These are phyloP conservation scores for Backusella westeae DNA, from an alignment of 192 early-diverging fungal genomes.

Conservation along the genomic window DNA sequence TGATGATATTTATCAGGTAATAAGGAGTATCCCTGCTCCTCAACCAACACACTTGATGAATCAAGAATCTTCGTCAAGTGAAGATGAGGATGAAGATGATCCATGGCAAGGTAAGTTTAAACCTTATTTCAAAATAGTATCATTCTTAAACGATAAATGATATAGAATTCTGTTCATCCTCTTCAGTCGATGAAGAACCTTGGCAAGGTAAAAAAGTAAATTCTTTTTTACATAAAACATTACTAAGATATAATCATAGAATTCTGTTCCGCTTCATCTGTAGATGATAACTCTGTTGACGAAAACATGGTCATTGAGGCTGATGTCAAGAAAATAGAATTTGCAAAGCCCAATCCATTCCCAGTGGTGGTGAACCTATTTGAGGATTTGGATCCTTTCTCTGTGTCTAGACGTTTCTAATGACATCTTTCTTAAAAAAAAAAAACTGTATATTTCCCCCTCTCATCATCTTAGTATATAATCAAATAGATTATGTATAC, in stretches of 20 bases:
- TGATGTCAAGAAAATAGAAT: background rate
- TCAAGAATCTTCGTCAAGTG: background rate
- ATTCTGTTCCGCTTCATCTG: background rate
- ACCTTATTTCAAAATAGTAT: background rate
- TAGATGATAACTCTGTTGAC: background rate
- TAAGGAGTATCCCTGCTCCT: background rate
- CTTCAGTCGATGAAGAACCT: background rate
- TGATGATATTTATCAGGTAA: background rate
- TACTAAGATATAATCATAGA: background rate
- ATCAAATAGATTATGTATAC: background rate
- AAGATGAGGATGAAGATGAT: background rate
- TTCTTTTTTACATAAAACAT: background rate
- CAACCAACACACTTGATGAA: background rate
- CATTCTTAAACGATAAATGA: background rate
- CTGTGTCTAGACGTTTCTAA: slow-evolving; percentile 1
- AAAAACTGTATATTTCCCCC: background rate
- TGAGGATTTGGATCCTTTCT: slow-evolving; percentile 2
- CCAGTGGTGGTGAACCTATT: background rate
- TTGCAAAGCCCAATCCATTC: background rate
- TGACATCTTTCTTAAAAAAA: background rate
- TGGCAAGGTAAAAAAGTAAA: background rate
- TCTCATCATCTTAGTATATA: background rate
- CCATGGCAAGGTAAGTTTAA: background rate
- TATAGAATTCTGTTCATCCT: slow-evolving; percentile 1
- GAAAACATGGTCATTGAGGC: background rate